Conservation (phyloP, 352 stramenopile genomes). For the Pythium phragmitis region DNA sequence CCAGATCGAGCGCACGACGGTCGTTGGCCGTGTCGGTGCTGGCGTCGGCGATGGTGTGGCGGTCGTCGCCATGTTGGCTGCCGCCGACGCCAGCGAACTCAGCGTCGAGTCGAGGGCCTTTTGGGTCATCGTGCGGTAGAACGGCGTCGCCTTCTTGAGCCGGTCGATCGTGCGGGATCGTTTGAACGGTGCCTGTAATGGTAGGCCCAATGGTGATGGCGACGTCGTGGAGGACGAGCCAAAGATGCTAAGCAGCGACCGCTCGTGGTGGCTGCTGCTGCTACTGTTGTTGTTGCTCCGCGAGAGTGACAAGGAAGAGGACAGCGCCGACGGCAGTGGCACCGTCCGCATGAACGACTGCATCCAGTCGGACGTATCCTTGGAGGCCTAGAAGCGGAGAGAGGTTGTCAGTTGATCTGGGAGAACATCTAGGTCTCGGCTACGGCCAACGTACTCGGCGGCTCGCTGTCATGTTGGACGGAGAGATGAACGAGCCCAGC, state of each 20-base stretch:
- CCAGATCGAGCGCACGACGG: slow-evolving; percentile 36
- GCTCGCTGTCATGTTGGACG: slow-evolving; percentile 4
- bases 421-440: background rate
- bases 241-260: slow-evolving; percentile 15
- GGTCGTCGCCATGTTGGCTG: slow-evolving; percentile 2
- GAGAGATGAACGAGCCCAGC: slow-evolving; percentile 31
- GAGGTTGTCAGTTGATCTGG: background rate
- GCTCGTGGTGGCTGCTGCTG: slow-evolving; percentile 9
- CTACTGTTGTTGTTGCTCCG: slow-evolving; percentile 16
- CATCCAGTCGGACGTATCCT: slow-evolving; percentile 32
- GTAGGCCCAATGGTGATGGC: background rate
- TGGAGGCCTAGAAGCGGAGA: slow-evolving; percentile 20
- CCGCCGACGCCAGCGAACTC: slow-evolving; percentile 16
- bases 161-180: slow-evolving; percentile 45
- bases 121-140: slow-evolving; percentile 49
- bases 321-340: slow-evolving; percentile 14
- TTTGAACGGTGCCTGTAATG: slow-evolving; percentile 30
- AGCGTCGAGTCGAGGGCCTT: slow-evolving; percentile 27
- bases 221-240: slow-evolving; percentile 3
- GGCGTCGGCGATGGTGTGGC: background rate
- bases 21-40: slow-evolving; percentile 13
- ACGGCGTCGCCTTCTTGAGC: slow-evolving; percentile 25
- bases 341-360: slow-evolving; percentile 30
- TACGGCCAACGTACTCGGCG: slow-evolving; percentile 15
- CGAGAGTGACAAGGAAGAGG: background rate